Evolutionary conservation across 2,329 filamentous ascomycete genomes (phyloP), one percentile per base, ranked within the genome.

Genomic region (Aspergillus carbonarius): DNA sequence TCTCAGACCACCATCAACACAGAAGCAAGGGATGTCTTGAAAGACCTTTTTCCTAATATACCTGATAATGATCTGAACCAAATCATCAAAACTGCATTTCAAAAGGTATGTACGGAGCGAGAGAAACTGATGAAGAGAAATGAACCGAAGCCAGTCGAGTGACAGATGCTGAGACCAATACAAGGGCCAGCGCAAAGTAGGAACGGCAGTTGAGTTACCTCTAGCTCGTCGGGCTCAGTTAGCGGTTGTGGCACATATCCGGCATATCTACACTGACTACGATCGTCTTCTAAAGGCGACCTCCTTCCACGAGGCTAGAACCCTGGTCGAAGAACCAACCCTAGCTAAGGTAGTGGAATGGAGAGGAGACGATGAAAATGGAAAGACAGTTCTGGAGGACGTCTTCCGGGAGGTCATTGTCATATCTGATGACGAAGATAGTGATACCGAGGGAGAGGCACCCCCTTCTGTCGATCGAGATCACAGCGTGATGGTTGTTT

Each of bases 331-430:
- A 70, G 79, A 82, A 53, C 73, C 76, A 5, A 83, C 81, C 48
- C 73, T 88, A 20, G 77, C 80, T 20, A 85, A 83, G 67, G 73
- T 88, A 46, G 81, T 85, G 54, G 81, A 85, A 69, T 88, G 86
- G 86, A 79, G 85, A 59, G 85, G 85, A 48, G 83, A 87, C 69
- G 79, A 83, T 66, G 81, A 83, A 60, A 79, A 70, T 74, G 81
- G 69, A 68, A 76, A 76, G 52, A 76, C 77, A 44, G 83, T 83
- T 54, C 75, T 87, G 20, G 84, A 87, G 67, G 84, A 87, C 64
- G 82, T 85, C 30, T 84, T 88, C 54, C 82, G 83, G 51, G 85
- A 88, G 70, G 82, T 86, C 58, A 86, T 88, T 64, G 81, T 87
- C 54, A 82, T 88, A 56, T 84, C 85, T 54, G 84, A 86, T 66